Base-by-base conservation (phyloP, 2,329 filamentous ascomycete species). In the Hypoxylon sp. region DNA sequence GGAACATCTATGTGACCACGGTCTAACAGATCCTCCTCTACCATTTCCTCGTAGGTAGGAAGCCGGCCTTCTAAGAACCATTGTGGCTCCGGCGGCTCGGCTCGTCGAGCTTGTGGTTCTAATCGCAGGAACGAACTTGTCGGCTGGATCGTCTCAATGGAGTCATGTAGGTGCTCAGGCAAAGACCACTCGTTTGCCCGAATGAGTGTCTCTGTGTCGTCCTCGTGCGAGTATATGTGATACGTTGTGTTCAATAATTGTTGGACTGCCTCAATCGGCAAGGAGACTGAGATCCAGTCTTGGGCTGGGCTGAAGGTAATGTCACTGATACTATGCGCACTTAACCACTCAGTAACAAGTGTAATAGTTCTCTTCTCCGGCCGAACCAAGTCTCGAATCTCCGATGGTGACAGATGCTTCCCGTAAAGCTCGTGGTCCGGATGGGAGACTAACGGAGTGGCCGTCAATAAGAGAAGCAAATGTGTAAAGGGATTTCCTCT, bases 121-220 rank as follows among this genome's bases (percentile, higher is more conserved):
- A 32, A 6, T 17, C 55, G 55, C 7, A 58, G 32, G 44, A 86
- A 85, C 72, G 80, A 83, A 15, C 81, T 83, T 5, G 83, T 84
- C 0, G 83, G 83, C 24, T 82, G 80, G 52, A 85, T 77, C 32
- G 84, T 74, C 69, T 84, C 81, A 67, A 85, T 80, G 68, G 82
- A 74, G 37, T 69, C 64, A 24, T 74, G 70, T 56, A 85, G 69
- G 13, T 79, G 72, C n/a, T 80, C 75, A 0, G 75, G 76, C 15
- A 79, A 63, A 1, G 74, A 76, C 55, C 55, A 58, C 42, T 58
- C 57, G 8, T 19, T 44, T 2, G 39, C 39, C 39, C 39, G 39
- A 44, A 44, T 21, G 3, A 44, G 17, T 10, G 39, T 44, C 39
- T 44, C 39, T 11, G 17, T 21, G 17, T 44, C 39, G 17, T 44